These are phyloP conservation scores for Pseudogymnoascus sp. DNA, from an alignment of 2,329 filamentous ascomycete genomes.

Conservation along the genomic window DNA sequence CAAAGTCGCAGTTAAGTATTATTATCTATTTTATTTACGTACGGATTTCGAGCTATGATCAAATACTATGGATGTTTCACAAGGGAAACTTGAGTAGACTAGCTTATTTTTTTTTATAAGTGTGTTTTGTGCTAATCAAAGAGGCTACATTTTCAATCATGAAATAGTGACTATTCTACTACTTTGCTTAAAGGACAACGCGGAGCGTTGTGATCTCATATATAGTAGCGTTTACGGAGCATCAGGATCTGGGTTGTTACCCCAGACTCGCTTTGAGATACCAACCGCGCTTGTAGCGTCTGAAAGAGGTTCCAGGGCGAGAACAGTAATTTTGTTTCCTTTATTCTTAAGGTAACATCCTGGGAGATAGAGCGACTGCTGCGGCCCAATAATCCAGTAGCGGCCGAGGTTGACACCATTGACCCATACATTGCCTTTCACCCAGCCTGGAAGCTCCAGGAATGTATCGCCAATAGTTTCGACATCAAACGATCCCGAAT, in stretches of 20 bases:
- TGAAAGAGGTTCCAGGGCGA: constrained; percentile 36
- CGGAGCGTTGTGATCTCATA: not conserved
- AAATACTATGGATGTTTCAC: no score
- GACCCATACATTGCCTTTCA: constrained; percentile 39
- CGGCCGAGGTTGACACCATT: constrained; percentile 38
- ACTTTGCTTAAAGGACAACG: not conserved
- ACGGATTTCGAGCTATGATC: no score
- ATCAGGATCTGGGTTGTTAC: constrained; percentile 27
- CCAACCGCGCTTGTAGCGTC: constrained; percentile 15
- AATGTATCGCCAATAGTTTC: constrained; percentile 29
- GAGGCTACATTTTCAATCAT: not conserved
- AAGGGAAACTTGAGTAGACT: no score
- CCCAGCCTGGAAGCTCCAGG: constrained; percentile 31
- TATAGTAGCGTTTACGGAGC: not conserved
- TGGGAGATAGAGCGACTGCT: constrained; percentile 40
- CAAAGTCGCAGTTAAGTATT: no score
- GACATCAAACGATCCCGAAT: constrained; percentile 26
- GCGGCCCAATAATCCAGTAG: constrained; percentile 40
- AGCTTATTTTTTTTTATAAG: no score
- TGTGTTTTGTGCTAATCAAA: not conserved
- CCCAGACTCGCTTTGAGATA: constrained; percentile 23
- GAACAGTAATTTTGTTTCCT: constrained; percentile 34
- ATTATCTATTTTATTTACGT: no score
- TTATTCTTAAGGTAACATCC: constrained; percentile 30
- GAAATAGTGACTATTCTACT: not conserved